Evolutionary conservation across 2,329 filamentous ascomycete genomes (phyloP).

Genomic region (Arthrobotrys sinensis): DNA sequence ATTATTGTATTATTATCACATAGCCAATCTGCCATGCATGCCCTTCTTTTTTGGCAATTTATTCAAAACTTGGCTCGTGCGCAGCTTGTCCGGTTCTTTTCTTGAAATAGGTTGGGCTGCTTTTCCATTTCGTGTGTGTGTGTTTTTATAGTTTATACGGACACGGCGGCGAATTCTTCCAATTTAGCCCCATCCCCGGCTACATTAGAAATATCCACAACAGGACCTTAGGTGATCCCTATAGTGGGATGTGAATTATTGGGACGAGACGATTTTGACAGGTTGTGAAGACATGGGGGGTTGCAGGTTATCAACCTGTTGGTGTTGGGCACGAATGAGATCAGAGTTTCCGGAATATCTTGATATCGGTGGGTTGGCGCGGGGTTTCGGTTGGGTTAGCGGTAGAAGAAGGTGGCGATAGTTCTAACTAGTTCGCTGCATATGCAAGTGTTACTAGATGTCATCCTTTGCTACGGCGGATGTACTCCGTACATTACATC

Average conservation of each 20-base stretch:
- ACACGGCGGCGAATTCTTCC: slow-evolving; percentile 54
- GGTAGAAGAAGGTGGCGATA: slow-evolving; percentile 8
- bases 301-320: slow-evolving; percentile 25
- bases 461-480: slow-evolving; percentile 17
- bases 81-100: slow-evolving; percentile 46
- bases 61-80: slow-evolving; percentile 62
- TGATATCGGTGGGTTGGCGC: slow-evolving; percentile 28
- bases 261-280: slow-evolving; percentile 34
- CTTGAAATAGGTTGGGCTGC: slow-evolving; percentile 27
- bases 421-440: slow-evolving; percentile 14
- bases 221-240: slow-evolving; percentile 22
- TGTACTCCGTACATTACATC: slow-evolving; percentile 9
- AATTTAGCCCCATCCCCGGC: slow-evolving; percentile 59
- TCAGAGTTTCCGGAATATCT: slow-evolving; percentile 33
- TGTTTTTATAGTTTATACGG: slow-evolving; percentile 29
- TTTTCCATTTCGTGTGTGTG: slow-evolving; percentile 4
- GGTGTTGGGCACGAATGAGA: slow-evolving; percentile 34
- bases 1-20: slow-evolving; percentile 16
- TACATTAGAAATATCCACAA: slow-evolving; percentile 47
- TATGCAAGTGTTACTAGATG: slow-evolving; percentile 23
- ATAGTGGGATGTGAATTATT: slow-evolving; percentile 21
- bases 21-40: slow-evolving; percentile 47
- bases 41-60: slow-evolving; percentile 44
- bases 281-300: slow-evolving; percentile 31
- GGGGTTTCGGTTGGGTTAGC: slow-evolving; percentile 20